Evolutionary conservation across 306 rosid genomes (phyloP).

Genomic region (Rubus idaeus): DNA sequence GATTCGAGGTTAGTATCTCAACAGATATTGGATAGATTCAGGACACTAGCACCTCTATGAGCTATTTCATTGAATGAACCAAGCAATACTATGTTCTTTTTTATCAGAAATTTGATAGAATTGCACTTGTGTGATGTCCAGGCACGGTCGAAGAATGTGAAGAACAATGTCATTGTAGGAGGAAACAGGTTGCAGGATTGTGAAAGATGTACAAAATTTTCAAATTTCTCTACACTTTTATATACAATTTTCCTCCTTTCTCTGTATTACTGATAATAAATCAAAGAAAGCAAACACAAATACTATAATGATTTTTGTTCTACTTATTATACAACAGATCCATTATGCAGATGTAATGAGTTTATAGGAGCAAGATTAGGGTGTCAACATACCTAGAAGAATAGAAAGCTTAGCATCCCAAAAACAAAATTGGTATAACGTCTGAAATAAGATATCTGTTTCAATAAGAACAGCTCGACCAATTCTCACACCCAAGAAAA

Average conservation of each 20-base stretch:
- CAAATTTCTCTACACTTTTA: background rate
- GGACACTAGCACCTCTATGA: too few species aligned
- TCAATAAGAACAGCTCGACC: background rate
- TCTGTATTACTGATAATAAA: background rate
- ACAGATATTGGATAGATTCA: too few species aligned
- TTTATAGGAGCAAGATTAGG: background rate
- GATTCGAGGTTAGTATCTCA: conserved; percentile 41
- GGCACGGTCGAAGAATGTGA: conserved; percentile 49
- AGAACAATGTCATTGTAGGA: background rate
- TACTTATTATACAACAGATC: background rate
- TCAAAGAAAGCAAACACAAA: background rate
- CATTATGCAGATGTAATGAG: background rate
- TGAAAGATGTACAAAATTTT: background rate
- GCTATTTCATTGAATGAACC: background rate
- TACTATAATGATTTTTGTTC: background rate
- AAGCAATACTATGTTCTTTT: background rate
- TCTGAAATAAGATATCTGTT: background rate
- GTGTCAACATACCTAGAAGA: background rate
- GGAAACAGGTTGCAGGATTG: conserved; percentile 1
- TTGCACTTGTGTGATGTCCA: conserved; percentile 14
- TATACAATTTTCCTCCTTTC: background rate
- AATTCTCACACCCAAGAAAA: background rate
- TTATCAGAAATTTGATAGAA: background rate
- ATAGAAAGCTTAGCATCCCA: background rate
- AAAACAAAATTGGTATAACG: background rate